A percentile compares a stretch with the other conserved stretches of the same genome.
phyloP scores from a whole-genome alignment of 1,284 basidiomycete genomes.

The Boletellus deceptivus region DNA sequence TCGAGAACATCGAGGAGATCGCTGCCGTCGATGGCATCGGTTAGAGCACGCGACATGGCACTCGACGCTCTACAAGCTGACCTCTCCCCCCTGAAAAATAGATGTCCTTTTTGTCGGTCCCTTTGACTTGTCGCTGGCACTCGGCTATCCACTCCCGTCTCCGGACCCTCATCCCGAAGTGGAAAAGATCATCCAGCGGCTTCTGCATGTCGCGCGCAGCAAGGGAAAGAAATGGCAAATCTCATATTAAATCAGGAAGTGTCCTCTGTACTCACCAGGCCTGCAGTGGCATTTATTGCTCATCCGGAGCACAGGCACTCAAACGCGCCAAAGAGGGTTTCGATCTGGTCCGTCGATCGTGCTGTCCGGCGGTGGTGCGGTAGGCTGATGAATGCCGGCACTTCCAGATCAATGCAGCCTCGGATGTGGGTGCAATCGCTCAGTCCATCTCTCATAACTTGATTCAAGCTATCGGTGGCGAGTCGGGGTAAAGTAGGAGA shows the following conservation, averaged over 20 bases:
- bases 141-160: slow-evolving; percentile 56
- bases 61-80: background rate
- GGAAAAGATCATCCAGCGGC: slow-evolving; percentile 59
- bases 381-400: background rate
- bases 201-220: slow-evolving; percentile 51
- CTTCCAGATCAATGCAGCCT: slow-evolving; percentile 50
- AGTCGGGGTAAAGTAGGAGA: slow-evolving; percentile 2
- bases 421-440: slow-evolving; percentile 47
- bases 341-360: slow-evolving; percentile 45
- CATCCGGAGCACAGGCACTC: slow-evolving; percentile 48
- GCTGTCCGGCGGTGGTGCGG: background rate
- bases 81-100: slow-evolving; percentile 2
- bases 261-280: slow-evolving; percentile 1
- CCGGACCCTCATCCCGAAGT: slow-evolving; percentile 63
- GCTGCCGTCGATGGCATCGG: slow-evolving; percentile 63
- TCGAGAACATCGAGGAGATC: slow-evolving; percentile 60
- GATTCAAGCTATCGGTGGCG: slow-evolving; percentile 26
- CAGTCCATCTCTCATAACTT: slow-evolving; percentile 39
- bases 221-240: slow-evolving; percentile 67
- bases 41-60: slow-evolving; percentile 27
- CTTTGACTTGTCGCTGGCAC: slow-evolving; percentile 60
- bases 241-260: background rate
- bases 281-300: slow-evolving; percentile 46
- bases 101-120: slow-evolving; percentile 67
- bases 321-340: slow-evolving; percentile 54